Conservation (phyloP, 352 stramenopile genomes). For the Peronospora farinosa region DNA sequence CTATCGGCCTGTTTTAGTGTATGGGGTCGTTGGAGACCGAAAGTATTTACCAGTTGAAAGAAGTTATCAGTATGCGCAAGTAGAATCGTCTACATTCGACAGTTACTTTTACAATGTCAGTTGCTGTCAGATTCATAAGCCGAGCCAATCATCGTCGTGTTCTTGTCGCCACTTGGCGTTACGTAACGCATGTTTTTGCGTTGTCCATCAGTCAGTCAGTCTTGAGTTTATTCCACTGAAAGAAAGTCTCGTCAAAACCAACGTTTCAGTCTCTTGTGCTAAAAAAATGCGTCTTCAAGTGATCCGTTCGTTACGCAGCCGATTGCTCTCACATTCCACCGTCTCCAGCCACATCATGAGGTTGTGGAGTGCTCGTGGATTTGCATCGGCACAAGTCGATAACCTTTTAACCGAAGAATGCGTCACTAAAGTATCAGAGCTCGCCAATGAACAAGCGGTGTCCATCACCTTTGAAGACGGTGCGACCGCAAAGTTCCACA, state of each 20-base stretch:
- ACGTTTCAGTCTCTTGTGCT: not conserved
- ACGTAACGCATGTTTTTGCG: not conserved
- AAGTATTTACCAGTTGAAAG: too few relatives aligned
- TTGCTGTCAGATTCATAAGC: not conserved
- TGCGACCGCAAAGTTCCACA: conserved; percentile 74
- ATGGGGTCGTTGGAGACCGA: too few relatives aligned
- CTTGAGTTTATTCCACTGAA: conserved; percentile 8
- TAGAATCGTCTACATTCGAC: too few relatives aligned
- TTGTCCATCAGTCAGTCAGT: conserved; percentile 5
- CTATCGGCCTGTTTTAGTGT: too few relatives aligned
- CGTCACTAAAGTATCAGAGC: conserved; percentile 43
- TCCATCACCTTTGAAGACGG: conserved; percentile 72
- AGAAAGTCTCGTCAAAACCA: conserved; percentile 6
- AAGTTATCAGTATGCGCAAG: too few relatives aligned
- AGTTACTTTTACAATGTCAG: not conserved
- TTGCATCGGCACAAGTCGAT: conserved; percentile 18
- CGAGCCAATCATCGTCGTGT: not conserved
- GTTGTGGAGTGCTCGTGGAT: conserved; percentile 3
- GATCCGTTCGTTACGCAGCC: conserved; percentile 16
- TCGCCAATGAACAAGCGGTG: conserved; percentile 45
- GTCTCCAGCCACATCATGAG: conserved; percentile 2
- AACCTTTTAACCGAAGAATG: conserved; percentile 18
- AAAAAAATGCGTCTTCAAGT: conserved; percentile 22
- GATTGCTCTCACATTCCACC: conserved; percentile 1
- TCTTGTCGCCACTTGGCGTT: not conserved